A percentile compares a stretch with the other conserved stretches of the same genome.
These are phyloP conservation scores for Cymbidium sinense DNA, from an alignment of 106 monocot species.

Conservation along the genomic window DNA sequence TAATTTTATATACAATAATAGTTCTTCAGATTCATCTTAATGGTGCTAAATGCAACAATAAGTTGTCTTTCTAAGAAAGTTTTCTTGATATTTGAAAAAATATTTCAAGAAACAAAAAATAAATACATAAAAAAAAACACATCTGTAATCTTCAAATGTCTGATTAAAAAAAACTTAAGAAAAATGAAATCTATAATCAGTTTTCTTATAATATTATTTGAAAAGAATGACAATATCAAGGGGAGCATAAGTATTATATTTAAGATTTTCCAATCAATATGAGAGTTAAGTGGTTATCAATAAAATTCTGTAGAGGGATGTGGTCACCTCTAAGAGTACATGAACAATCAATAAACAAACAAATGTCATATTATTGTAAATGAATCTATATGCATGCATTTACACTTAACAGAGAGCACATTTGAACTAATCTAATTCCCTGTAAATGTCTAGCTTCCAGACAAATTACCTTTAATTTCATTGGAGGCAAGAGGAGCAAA, in stretches of 20 bases:
- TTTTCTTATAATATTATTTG: too few species aligned
- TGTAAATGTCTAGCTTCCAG: not conserved
- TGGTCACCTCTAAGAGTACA: too few species aligned
- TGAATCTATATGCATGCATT: not conserved
- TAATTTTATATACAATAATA: too few species aligned
- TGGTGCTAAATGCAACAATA: not conserved
- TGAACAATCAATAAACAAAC: not conserved
- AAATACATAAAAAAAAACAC: not conserved
- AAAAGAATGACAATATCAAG: too few species aligned
- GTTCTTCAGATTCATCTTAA: not conserved
- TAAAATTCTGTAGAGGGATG: not conserved
- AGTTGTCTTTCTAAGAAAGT: not conserved
- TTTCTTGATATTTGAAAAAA: not conserved
- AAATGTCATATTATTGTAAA: not conserved
- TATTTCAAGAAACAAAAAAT: too few species aligned
- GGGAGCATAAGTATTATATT: not conserved
- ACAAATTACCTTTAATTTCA: conserved; percentile 50
- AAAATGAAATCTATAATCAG: too few species aligned
- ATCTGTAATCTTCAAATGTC: not conserved
- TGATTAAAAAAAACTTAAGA: not conserved
- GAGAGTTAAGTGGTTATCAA: not conserved
- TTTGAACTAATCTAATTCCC: not conserved
- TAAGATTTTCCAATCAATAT: not conserved
- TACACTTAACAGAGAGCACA: not conserved
- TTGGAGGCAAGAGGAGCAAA: conserved; percentile 21